Percentiles rank a stretch among this genome's conserved stretches.
Conservation (phyloP, 768 basidiomycete genomes). For the Termitomyces sp. region DNA sequence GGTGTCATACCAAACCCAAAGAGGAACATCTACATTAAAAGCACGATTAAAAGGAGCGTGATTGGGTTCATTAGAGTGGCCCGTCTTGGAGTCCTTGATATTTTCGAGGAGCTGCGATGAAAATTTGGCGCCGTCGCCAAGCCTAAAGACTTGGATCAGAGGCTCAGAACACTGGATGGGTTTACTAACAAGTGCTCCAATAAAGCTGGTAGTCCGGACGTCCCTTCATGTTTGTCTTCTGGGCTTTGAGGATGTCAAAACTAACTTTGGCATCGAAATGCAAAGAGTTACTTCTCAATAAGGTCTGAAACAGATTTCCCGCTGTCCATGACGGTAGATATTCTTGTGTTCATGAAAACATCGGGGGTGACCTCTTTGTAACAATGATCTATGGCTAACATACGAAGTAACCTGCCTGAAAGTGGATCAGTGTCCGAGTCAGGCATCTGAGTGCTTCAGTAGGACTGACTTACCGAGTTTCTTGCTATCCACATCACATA, state of each 20-base stretch:
- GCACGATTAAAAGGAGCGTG: slow-evolving; percentile 12
- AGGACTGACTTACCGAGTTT: slow-evolving; percentile 27
- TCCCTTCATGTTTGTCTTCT: slow-evolving; percentile 23
- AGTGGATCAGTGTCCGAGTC: not conserved
- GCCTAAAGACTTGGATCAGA: slow-evolving; percentile 9
- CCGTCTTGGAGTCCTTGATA: slow-evolving; percentile 19
- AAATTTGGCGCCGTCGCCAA: slow-evolving; percentile 20
- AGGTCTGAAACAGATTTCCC: slow-evolving; percentile 25
- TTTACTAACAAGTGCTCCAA: slow-evolving; percentile 19
- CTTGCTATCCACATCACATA: slow-evolving; percentile 25
- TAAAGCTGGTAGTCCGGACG: slow-evolving; percentile 23
- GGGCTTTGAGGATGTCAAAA: slow-evolving; percentile 14
- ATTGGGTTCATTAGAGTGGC: slow-evolving; percentile 15
- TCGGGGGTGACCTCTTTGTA: slow-evolving; percentile 33
- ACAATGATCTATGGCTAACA: slow-evolving; percentile 30
- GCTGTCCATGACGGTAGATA: slow-evolving; percentile 28
- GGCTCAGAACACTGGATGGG: not conserved
- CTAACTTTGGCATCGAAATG: not conserved
- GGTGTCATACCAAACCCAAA: not conserved
- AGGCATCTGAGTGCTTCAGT: not conserved
- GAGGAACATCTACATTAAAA: not conserved
- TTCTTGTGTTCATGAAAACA: slow-evolving; percentile 32
- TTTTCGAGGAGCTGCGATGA: slow-evolving; percentile 24
- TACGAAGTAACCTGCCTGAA: slow-evolving; percentile 23
- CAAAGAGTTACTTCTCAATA: slow-evolving; percentile 14